Base-by-base conservation (phyloP, 2,329 filamentous ascomycete genomes). In the Thelonectria blattea region DNA sequence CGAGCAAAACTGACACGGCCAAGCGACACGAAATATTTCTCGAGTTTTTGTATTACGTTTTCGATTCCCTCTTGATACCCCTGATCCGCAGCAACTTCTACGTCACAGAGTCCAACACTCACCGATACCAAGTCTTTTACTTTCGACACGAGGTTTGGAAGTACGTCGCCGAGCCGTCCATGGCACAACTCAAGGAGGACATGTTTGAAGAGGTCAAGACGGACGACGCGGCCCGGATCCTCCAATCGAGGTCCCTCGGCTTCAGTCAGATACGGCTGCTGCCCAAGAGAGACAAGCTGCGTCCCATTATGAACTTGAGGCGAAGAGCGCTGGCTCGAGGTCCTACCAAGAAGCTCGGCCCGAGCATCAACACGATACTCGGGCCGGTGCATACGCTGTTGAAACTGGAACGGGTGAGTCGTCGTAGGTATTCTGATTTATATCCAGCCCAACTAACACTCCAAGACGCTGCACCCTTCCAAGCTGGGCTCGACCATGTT, bases 81-180 rank as follows among this genome's bases (percentile, higher is more conserved):
- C 82, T 99, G 8, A 85, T 98, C 49, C 87, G 91, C 34, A 88
- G 86, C 63, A 93, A 95, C 70, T 99, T 99, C 71, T 94, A 98
- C 72, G 91, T 97, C 39, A 99, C 95, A 0, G 95, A 99, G 74
- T 95, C 93, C 0, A 93, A 87, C 64, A 81, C 82, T 1, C 87
- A 97, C 71, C 88, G 90, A 15, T 92, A 95, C 68, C 87, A 88
- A 27, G 78, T 98, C 1, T 97, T 96, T 75, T 99, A 92, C 77
- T 98, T 97, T 73, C 90, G 94, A 4, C 95, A 99, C 65, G 95
- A 99, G 74, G 82, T 95, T 10, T 99, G 95, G 95, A 87, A 85
- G 52, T 83, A 83, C 42, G 76, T 98, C 34, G 87, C 89, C 2
- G 88, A 93, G 67, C 91, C 93, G 7, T 86, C 89, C 0, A 79